A percentile compares a stretch with the other conserved stretches of the same genome.
These are phyloP conservation scores for Rhodamnia argentea DNA, from an alignment of 345 rosid genomes.

Conservation along the genomic window DNA sequence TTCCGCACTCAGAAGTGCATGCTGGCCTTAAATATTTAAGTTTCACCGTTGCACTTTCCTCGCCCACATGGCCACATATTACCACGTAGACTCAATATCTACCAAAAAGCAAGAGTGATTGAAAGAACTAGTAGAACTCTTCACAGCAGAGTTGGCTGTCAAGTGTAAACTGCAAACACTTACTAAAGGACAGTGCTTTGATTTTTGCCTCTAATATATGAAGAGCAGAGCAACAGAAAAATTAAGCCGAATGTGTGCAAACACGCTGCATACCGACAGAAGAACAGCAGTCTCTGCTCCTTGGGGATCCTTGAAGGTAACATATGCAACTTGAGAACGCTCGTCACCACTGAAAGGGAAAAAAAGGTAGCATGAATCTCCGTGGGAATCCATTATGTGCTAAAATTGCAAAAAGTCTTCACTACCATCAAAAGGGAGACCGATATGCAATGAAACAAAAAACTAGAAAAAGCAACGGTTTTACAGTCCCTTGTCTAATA, in stretches of 20 bases:
- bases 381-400: neutral
- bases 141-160: neutral
- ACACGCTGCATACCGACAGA: constrained; percentile 44
- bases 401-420: neutral
- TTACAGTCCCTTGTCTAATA: neutral
- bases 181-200: neutral
- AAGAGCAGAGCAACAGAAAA: neutral
- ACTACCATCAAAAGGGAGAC: neutral
- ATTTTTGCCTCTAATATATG: neutral
- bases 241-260: neutral
- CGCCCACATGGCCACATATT: neutral
- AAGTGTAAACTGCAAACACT: neutral
- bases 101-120: neutral
- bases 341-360: constrained; percentile 35
- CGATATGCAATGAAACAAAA: neutral
- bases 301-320: constrained; percentile 78
- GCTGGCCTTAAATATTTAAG: neutral
- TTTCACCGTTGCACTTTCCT: neutral
- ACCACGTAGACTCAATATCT: neutral
- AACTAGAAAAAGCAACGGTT: neutral
- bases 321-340: constrained; percentile 60
- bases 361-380: neutral
- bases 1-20: neutral
- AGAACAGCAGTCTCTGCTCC: constrained; percentile 92
- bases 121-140: neutral